These are phyloP conservation scores for Diaporthe australafricana DNA, from an alignment of 2,329 filamentous ascomycete genomes.

Conservation along the genomic window DNA sequence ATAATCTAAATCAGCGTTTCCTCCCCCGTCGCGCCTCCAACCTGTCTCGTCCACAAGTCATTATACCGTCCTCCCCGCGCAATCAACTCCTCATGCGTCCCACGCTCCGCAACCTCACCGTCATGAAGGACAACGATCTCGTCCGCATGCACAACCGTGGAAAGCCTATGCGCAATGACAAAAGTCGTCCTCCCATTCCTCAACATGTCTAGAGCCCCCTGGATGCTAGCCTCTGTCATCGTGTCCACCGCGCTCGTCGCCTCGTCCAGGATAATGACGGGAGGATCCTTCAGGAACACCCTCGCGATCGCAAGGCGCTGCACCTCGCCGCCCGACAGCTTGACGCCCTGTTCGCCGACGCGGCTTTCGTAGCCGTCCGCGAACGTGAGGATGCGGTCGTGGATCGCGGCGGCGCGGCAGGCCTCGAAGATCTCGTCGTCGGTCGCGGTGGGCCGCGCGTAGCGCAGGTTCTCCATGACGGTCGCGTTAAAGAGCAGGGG, in stretches of 20 bases:
- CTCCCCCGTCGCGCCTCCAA: slow-evolving; percentile 45
- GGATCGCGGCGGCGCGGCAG: slow-evolving; percentile 71
- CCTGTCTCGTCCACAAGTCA: slow-evolving; percentile 91
- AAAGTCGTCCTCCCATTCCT: slow-evolving; percentile 30
- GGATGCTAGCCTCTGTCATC: slow-evolving; percentile 36
- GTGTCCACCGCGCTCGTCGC: slow-evolving; percentile 35
- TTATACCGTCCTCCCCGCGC: slow-evolving; percentile 78
- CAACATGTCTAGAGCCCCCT: slow-evolving; percentile 29
- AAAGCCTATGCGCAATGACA: slow-evolving; percentile 31
- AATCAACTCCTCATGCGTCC: slow-evolving; percentile 84
- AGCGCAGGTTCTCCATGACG: slow-evolving; percentile 73
- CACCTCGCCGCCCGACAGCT: slow-evolving; percentile 62
- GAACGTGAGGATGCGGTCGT: slow-evolving; percentile 72
- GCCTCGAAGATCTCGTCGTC: slow-evolving; percentile 70
- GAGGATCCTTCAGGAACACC: slow-evolving; percentile 29
- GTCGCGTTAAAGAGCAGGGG: slow-evolving; percentile 73
- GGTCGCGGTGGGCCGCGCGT: slow-evolving; percentile 70
- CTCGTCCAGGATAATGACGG: slow-evolving; percentile 37
- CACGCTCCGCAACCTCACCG: slow-evolving; percentile 79
- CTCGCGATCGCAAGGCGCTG: slow-evolving; percentile 60
- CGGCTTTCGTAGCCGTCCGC: slow-evolving; percentile 60
- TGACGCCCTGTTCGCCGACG: slow-evolving; percentile 61
- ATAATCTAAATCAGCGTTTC: not conserved
- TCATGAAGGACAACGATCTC: slow-evolving; percentile 83
- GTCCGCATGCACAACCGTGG: slow-evolving; percentile 69